phyloP scores from a whole-genome alignment of 768 basidiomycete species.

The Psilocybe subaeruginosa region DNA sequence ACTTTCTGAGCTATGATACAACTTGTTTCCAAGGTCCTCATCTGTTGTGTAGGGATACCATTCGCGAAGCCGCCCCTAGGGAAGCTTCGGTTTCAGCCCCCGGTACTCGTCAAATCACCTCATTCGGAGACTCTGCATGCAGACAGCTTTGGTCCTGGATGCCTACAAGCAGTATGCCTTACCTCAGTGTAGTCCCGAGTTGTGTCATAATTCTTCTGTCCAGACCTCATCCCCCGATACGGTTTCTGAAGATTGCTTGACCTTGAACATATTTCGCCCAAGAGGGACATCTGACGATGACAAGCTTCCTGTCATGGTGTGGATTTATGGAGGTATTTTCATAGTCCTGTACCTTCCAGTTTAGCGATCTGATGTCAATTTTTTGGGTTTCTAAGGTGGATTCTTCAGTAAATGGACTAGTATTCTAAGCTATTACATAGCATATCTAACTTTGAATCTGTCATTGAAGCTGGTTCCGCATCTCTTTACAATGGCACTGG shows the following conservation, averaged over 20 bases:
- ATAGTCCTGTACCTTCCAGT: neutral
- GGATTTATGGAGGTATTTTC: slow-evolving; percentile 17
- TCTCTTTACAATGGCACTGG: slow-evolving; percentile 29
- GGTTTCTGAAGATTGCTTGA: slow-evolving; percentile 60
- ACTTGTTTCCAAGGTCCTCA: neutral
- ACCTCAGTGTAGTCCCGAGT: too few species aligned
- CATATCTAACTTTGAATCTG: neutral
- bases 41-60: slow-evolving; percentile 41
- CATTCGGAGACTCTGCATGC: slow-evolving; percentile 7
- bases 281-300: slow-evolving; percentile 28
- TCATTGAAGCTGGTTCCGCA: slow-evolving; percentile 15
- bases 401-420: slow-evolving; percentile 6
- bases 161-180: neutral
- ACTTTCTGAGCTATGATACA: too few species aligned
- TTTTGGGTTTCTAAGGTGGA: slow-evolving; percentile 11
- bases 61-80: slow-evolving; percentile 55
- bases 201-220: neutral
- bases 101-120: slow-evolving; percentile 41
- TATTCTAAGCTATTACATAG: neutral
- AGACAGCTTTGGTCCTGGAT: neutral
- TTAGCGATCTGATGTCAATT: neutral
- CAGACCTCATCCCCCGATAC: slow-evolving; percentile 26
- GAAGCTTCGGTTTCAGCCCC: slow-evolving; percentile 41
- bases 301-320: slow-evolving; percentile 37
- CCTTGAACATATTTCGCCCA: slow-evolving; percentile 57